These are phyloP conservation scores for Saccharomycopsis hybrid DNA, from an alignment of 1,139 yeast species.

Conservation along the genomic window DNA sequence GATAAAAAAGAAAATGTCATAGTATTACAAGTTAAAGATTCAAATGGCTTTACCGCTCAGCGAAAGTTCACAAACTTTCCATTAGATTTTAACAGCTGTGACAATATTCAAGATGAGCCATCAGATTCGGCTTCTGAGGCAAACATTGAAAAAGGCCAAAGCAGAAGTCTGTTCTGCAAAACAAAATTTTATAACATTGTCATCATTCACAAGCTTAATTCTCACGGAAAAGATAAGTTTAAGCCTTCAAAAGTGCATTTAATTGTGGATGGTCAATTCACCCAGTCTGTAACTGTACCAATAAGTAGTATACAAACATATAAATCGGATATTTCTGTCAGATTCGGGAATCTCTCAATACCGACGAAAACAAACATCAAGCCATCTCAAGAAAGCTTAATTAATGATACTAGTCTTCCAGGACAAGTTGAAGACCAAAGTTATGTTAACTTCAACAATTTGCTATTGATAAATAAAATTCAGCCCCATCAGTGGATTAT, in stretches of 20 bases:
- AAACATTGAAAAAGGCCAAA: conserved; percentile 1
- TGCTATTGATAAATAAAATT: conserved; percentile 26
- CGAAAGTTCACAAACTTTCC: conserved; percentile 26
- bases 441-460: conserved; percentile 19
- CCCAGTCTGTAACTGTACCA: conserved; percentile 28
- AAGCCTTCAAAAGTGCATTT: conserved; percentile 28
- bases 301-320: conserved; percentile 23
- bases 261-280: conserved; percentile 30
- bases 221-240: conserved; percentile 16
- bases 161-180: too few species aligned
- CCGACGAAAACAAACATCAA: conserved; percentile 7
- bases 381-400: neutral
- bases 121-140: neutral
- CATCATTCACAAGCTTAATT: conserved; percentile 24
- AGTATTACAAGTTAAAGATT: conserved; percentile 8
- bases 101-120: too few species aligned
- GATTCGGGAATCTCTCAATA: conserved; percentile 23
- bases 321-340: conserved; percentile 22
- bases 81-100: conserved; percentile 23
- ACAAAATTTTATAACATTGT: conserved; percentile 26
- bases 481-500: conserved; percentile 33
- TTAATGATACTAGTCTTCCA: neutral
- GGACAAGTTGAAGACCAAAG: neutral
- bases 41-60: conserved; percentile 1
- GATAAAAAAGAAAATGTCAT: conserved; percentile 7